These are phyloP conservation scores for Babesia bigemina DNA, from an alignment of 169 alveolate genomes.

Conservation along the genomic window DNA sequence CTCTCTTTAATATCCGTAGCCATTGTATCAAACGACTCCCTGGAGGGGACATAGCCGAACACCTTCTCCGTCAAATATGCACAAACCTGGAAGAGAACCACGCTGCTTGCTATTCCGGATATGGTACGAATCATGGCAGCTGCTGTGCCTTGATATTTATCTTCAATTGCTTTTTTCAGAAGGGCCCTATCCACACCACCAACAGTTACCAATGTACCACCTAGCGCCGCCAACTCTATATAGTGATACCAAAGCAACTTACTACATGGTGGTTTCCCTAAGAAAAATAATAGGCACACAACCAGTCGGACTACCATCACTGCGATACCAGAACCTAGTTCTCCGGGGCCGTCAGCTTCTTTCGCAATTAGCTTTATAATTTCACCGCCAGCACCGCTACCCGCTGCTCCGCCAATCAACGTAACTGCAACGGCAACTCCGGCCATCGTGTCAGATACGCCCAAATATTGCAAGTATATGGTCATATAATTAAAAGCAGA, in stretches of 20 bases:
- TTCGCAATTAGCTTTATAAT: slow-evolving; percentile 78
- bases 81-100: slow-evolving; percentile 85
- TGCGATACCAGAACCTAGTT: neutral
- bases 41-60: slow-evolving; percentile 69
- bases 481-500: slow-evolving; percentile 86
- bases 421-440: slow-evolving; percentile 82
- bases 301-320: neutral
- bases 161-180: slow-evolving; percentile 84
- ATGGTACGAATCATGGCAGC: slow-evolving; percentile 80
- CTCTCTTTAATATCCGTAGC: neutral
- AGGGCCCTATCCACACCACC: slow-evolving; percentile 88
- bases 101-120: slow-evolving; percentile 86
- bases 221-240: slow-evolving; percentile 77
- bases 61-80: slow-evolving; percentile 85
- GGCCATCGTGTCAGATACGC: slow-evolving; percentile 84
- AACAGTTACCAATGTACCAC: slow-evolving; percentile 88
- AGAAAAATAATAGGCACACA: slow-evolving; percentile 29
- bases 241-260: slow-evolving; percentile 56
- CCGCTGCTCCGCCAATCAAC: slow-evolving; percentile 85
- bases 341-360: slow-evolving; percentile 27
- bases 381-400: slow-evolving; percentile 87
- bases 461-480: slow-evolving; percentile 88
- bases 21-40: neutral
- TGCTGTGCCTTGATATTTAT: slow-evolving; percentile 86
- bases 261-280: slow-evolving; percentile 64